Conservation (phyloP, 129 eudicot species). For the Chrysanthemum lavandulifolium region DNA sequence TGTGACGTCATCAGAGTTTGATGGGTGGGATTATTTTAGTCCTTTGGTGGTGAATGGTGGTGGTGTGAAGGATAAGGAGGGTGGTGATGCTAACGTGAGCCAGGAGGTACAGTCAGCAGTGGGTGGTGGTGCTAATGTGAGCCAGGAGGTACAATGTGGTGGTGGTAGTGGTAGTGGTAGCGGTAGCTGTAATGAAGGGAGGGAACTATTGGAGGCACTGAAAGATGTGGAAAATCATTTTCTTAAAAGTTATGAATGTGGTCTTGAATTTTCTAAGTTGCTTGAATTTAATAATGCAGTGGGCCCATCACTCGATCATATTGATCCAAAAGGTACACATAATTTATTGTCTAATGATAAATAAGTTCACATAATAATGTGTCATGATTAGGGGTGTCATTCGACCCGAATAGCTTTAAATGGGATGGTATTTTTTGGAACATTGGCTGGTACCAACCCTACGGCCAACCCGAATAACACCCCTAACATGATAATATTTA, state of each 20-base stretch:
- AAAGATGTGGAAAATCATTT: slow-evolving; percentile 54
- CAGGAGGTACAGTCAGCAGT: neutral
- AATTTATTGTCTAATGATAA: neutral
- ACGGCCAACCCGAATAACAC: no score
- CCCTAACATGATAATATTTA: no score
- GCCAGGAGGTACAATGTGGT: neutral
- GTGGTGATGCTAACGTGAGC: slow-evolving; percentile 23
- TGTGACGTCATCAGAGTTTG: slow-evolving; percentile 30
- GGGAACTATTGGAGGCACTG: slow-evolving; percentile 55
- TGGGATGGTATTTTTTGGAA: no score
- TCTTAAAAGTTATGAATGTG: slow-evolving; percentile 47
- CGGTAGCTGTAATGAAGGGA: slow-evolving; percentile 22
- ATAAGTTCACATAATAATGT: no score
- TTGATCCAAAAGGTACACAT: slow-evolving; percentile 37
- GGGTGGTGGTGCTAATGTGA: neutral
- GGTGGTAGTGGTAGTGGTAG: no score
- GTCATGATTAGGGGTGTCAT: no score
- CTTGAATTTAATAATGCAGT: slow-evolving; percentile 35
- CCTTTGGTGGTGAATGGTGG: neutral
- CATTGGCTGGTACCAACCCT: no score
- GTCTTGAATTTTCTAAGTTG: slow-evolving; percentile 47
- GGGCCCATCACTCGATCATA: slow-evolving; percentile 38
- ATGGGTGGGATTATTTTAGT: slow-evolving; percentile 57
- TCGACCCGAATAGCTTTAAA: no score
- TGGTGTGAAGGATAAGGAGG: slow-evolving; percentile 18